Conservation (phyloP, 345 rosid genomes). For the Physaria fendleri region DNA sequence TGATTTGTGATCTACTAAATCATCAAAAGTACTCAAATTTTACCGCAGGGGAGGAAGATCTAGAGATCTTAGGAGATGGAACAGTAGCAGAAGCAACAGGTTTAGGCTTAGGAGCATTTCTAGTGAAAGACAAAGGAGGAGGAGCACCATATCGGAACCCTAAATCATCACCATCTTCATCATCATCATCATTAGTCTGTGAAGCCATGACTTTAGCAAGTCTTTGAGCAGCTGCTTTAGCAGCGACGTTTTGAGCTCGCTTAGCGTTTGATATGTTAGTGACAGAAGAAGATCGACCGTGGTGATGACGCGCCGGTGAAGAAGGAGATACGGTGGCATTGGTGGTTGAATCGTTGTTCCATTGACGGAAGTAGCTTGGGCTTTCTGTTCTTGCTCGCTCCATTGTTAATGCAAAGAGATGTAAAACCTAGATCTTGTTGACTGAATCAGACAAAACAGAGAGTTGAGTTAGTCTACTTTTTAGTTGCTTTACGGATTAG, state of each 20-base stretch:
- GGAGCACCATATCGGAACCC: constrained; percentile 84
- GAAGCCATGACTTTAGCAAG: constrained; percentile 99
- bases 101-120: constrained; percentile 40
- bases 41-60: constrained; percentile 97
- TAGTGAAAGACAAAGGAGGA: constrained; percentile 65
- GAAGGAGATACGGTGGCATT: constrained; percentile 32
- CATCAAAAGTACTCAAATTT: background rate
- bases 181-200: constrained; percentile 76
- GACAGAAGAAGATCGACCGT: constrained; percentile 61
- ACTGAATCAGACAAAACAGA: no score
- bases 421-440: constrained; percentile 30
- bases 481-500: no score
- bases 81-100: constrained; percentile 25
- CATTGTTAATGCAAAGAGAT: no score
- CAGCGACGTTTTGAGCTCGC: constrained; percentile 88
- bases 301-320: constrained; percentile 58
- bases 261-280: constrained; percentile 71
- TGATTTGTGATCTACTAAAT: background rate
- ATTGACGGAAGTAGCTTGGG: constrained; percentile 66
- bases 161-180: constrained; percentile 58
- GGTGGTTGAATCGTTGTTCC: constrained; percentile 59
- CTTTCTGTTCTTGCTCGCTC: constrained; percentile 70
- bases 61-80: constrained; percentile 37
- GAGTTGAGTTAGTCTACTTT: no score
- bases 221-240: constrained; percentile 95